Evolutionary conservation across 192 early-diverging fungal genomes (phyloP).

Genomic region (Backusella macrospora): DNA sequence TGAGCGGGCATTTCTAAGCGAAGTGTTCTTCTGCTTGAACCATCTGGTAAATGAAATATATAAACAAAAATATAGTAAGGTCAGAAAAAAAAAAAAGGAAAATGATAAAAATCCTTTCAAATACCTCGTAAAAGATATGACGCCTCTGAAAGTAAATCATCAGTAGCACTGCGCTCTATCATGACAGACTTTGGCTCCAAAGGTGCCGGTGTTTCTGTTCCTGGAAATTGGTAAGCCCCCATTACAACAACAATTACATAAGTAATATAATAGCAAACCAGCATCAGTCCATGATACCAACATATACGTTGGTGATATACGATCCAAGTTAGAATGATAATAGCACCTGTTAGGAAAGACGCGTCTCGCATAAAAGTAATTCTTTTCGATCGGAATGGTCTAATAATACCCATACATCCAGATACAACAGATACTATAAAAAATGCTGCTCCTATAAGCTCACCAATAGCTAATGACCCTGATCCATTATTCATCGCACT

Average conservation of each 20-base stretch:
- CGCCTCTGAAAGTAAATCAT: conserved; percentile 24
- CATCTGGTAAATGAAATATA: conserved; percentile 12
- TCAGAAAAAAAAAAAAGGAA: background rate
- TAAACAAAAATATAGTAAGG: background rate
- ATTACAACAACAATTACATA: conserved; percentile 63
- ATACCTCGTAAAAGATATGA: conserved; percentile 17
- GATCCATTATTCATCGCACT: conserved; percentile 71
- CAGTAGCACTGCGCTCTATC: background rate
- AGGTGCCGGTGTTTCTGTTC: background rate
- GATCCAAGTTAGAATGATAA: conserved; percentile 54
- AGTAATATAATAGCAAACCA: conserved; percentile 59
- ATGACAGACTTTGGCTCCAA: conserved; percentile 15
- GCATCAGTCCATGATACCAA: conserved; percentile 47
- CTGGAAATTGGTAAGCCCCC: conserved; percentile 23
- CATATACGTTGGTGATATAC: conserved; percentile 58
- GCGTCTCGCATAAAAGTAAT: conserved; percentile 78
- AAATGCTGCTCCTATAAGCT: conserved; percentile 82
- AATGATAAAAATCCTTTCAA: background rate
- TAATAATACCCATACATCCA: conserved; percentile 78
- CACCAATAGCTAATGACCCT: conserved; percentile 85
- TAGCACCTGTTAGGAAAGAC: conserved; percentile 68
- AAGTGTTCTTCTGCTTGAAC: conserved; percentile 2
- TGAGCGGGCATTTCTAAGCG: conserved; percentile 24
- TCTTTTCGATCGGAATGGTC: conserved; percentile 70
- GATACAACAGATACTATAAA: conserved; percentile 87